Base-by-base conservation (phyloP, 176 grass and related monocot genomes). In the Eremochloa ophiuroides region DNA sequence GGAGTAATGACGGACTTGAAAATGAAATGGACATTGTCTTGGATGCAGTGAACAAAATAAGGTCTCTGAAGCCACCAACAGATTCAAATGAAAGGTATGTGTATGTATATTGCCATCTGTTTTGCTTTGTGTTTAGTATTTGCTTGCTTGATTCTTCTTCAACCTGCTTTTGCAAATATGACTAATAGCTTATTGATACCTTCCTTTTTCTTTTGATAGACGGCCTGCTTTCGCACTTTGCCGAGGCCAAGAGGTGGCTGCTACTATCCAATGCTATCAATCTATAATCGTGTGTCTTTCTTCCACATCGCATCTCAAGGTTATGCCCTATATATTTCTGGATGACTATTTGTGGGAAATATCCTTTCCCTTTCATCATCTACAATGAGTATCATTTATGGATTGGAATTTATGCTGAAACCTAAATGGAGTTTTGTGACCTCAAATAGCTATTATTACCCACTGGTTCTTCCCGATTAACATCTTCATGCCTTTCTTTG, bases 1-100 rank as follows among this genome's bases (percentile, higher is more conserved):
- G 94, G 94, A 79, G 89, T 60, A 80, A 94, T 84, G 94, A 79
- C 16, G 66, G 81, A 73, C 85, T 94, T 72, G 94, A 97, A 88
- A 92, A 18, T 44, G 85, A 92, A 66, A 92, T 94, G 80, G 83
- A 92, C 13, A 88, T 90, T 66, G 80, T 97, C 38, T 72, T 88
- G 64, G 89, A 87, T 44, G 78, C 83, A 12, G 87, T 94, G 7
- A 97, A 88, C 83, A 92, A 90, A 79, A 30, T 97, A 37, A 79
- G 94, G 50, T 94, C 94, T 10, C 73, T 92, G 62, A 90, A 81
- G 47, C 91, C 91, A 74, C 60, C 84, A 82, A 91, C 83, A 22
- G 89, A 87, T 80, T 83, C 89, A 76, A 97, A 84, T 62, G 94
- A 91, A 86, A 97, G 86, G 89, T 88, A 15, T 64, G 67, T 67